A percentile compares a stretch with the other conserved stretches of the same genome.
Conservation (phyloP, 331 rosid genomes). For the Phaseolus coccineus region DNA sequence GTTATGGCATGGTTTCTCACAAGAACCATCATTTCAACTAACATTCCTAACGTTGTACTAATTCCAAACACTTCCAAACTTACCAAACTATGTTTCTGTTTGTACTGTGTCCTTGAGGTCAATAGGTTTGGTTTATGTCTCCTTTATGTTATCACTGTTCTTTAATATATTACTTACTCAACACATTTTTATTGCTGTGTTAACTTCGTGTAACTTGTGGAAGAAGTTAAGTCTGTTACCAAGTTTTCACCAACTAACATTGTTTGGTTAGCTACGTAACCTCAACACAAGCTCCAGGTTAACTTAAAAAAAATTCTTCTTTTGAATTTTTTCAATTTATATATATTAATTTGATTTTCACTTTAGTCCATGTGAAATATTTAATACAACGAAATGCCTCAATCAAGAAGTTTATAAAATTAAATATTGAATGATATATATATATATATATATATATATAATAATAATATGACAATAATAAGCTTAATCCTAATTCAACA, state of each 20-base stretch:
- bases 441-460: too few species aligned
- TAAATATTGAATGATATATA: too few species aligned
- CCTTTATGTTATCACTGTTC: conserved; percentile 19
- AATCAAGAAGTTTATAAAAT: too few species aligned
- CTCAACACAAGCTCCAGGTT: not conserved
- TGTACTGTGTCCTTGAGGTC: not conserved
- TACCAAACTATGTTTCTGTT: conserved; percentile 2
- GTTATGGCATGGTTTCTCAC: not conserved
- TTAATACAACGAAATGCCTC: too few species aligned
- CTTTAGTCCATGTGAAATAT: too few species aligned
- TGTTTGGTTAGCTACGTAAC: conserved; percentile 25
- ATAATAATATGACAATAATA: too few species aligned
- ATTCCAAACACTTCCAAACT: conserved; percentile 5
- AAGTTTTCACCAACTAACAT: conserved; percentile 7
- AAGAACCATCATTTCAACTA: conserved; percentile 27
- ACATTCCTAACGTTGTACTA: conserved; percentile 34
- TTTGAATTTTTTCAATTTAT: too few species aligned
- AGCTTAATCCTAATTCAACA: too few species aligned
- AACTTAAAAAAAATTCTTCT: not conserved
- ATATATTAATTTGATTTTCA: too few species aligned
- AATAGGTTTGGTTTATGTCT: conserved; percentile 34
- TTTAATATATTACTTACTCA: not conserved
- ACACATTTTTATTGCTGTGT: not conserved
- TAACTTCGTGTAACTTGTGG: not conserved
- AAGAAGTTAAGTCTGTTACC: not conserved